These are phyloP conservation scores for Pyricularia grisea DNA, from an alignment of 2,329 filamentous ascomycete genomes.

Conservation along the genomic window DNA sequence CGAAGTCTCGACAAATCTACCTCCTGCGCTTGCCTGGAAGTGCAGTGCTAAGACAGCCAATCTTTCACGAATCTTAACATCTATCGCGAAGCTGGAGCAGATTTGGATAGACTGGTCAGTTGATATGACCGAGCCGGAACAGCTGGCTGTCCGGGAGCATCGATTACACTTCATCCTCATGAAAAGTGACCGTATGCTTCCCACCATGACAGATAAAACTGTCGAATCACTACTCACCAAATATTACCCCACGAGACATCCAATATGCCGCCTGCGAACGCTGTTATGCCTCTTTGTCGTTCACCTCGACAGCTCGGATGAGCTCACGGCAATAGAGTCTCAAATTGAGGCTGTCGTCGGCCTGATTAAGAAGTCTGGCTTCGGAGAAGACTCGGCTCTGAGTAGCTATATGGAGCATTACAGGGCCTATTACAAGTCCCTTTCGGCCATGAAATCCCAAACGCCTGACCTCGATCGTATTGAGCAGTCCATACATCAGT, in stretches of 20 bases:
- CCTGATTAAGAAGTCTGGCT: constrained; percentile 23
- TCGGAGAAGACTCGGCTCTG: constrained; percentile 36
- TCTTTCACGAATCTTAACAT: constrained; percentile 49
- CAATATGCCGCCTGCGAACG: constrained; percentile 42
- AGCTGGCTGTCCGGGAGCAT: constrained; percentile 51
- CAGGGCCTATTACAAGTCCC: constrained; percentile 31
- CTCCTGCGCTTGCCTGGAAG: constrained; percentile 46
- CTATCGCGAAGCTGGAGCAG: constrained; percentile 49
- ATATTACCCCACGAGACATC: constrained; percentile 39
- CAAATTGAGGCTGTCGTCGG: constrained; percentile 28
- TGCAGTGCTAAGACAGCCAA: constrained; percentile 36
- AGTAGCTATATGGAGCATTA: constrained; percentile 38
- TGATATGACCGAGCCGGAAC: constrained; percentile 39
- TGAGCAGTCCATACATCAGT: constrained; percentile 28
- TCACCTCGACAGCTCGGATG: constrained; percentile 33
- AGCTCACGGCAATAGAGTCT: constrained; percentile 26
- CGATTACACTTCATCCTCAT: constrained; percentile 41
- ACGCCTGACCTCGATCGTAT: constrained; percentile 18
- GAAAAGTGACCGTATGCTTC: constrained; percentile 20
- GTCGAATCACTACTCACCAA: constrained; percentile 38
- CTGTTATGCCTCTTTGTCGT: constrained; percentile 38
- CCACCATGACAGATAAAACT: constrained; percentile 33
- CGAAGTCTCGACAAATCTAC: constrained; percentile 32
- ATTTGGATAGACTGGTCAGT: constrained; percentile 48
- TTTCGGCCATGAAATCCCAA: constrained; percentile 29